Percentiles rank a stretch among this genome's conserved stretches.
Evolutionary conservation across 148 eudicot genomes (phyloP).

Genomic region (Vaccinium vitisidaea): DNA sequence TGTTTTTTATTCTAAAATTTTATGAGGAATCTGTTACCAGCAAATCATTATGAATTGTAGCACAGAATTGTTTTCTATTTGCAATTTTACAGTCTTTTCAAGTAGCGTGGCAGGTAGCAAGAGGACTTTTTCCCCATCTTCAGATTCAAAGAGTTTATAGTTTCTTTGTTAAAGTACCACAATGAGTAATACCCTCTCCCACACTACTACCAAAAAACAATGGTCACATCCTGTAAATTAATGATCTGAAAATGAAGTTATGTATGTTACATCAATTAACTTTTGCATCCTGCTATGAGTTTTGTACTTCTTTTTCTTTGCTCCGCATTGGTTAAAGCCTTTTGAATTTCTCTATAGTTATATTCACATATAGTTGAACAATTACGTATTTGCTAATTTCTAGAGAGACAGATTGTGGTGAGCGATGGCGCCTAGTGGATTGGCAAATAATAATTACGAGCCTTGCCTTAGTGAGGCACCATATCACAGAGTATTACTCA

Average conservation of each 20-base stretch:
- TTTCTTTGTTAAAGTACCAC: not conserved
- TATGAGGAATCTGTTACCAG: not conserved
- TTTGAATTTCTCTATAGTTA: not conserved
- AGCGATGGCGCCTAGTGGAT: not conserved
- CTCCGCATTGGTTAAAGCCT: not conserved
- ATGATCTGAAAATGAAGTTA: not conserved
- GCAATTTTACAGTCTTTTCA: not conserved
- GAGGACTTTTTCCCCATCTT: not conserved
- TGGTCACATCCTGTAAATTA: not conserved
- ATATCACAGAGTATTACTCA: not conserved
- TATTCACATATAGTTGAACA: not conserved
- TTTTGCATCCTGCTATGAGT: not conserved
- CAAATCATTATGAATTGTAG: not conserved
- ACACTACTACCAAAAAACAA: not conserved
- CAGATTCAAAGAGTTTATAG: not conserved
- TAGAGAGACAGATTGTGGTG: not conserved
- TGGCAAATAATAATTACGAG: not conserved
- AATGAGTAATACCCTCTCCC: not conserved
- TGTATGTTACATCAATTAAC: not conserved
- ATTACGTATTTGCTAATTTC: not conserved
- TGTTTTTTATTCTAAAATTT: not conserved
- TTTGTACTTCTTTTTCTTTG: not conserved
- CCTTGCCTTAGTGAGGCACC: not conserved
- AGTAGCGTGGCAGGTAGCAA: not conserved
- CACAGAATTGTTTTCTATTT: not conserved